Evolutionary conservation across 371 early-diverging fungal species (phyloP).

Genomic region (Syncephalastrum monosporum): DNA sequence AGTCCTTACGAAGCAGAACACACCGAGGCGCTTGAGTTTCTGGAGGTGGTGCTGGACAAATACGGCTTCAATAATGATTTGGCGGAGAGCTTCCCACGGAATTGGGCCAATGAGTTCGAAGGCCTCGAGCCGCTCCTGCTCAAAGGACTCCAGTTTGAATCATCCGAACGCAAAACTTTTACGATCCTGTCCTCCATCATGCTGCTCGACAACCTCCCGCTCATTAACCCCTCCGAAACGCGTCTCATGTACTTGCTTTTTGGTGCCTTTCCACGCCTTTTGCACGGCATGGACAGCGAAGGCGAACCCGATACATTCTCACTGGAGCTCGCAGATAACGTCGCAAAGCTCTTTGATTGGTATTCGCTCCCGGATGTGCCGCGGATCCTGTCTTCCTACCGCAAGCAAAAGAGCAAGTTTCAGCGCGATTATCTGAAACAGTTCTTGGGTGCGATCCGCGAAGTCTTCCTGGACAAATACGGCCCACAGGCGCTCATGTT

Average conservation of each 20-base stretch:
- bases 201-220: slow-evolving; percentile 53
- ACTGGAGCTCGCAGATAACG: slow-evolving; percentile 40
- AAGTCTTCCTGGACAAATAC: slow-evolving; percentile 64
- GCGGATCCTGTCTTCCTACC: slow-evolving; percentile 58
- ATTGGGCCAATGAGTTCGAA: slow-evolving; percentile 75
- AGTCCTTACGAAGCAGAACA: slow-evolving; percentile 81
- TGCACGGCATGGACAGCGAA: slow-evolving; percentile 62
- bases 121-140: slow-evolving; percentile 79
- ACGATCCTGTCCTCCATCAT: slow-evolving; percentile 37
- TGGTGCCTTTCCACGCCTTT: slow-evolving; percentile 66
- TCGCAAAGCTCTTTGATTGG: slow-evolving; percentile 56
- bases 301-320: slow-evolving; percentile 19
- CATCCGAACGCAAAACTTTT: slow-evolving; percentile 56
- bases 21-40: slow-evolving; percentile 60
- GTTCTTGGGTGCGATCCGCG: slow-evolving; percentile 57
- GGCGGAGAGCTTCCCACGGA: slow-evolving; percentile 61
- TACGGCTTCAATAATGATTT: slow-evolving; percentile 24
- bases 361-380: slow-evolving; percentile 49
- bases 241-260: slow-evolving; percentile 66
- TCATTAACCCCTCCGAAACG: slow-evolving; percentile 66
- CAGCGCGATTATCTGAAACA: slow-evolving; percentile 76
- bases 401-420: slow-evolving; percentile 28
- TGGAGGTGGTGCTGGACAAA: slow-evolving; percentile 64
- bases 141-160: slow-evolving; percentile 68
- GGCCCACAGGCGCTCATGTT: slow-evolving; percentile 64